Evolutionary conservation across 2,329 filamentous ascomycete species (phyloP).

Genomic region (Neodidymelliopsis sp.): DNA sequence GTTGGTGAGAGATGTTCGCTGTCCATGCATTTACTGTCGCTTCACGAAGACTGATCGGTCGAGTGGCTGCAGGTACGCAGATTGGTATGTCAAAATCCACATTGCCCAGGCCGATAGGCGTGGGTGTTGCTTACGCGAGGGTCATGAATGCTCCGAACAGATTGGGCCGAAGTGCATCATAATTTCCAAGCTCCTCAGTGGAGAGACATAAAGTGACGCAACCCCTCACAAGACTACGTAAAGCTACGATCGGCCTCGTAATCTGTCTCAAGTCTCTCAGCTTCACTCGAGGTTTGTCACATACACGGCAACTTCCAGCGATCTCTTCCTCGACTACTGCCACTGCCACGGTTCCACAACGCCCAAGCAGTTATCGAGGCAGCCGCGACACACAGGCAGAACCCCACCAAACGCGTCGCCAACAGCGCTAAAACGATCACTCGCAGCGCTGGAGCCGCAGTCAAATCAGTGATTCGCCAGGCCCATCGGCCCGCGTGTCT

Average conservation of each 20-base stretch:
- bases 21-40: not conserved
- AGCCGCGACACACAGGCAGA: slow-evolving; percentile 28
- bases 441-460: slow-evolving; percentile 30
- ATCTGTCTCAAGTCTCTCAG: too few species aligned
- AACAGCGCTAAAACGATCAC: slow-evolving; percentile 29
- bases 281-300: too few species aligned
- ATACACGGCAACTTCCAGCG: too few species aligned
- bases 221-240: slow-evolving; percentile 12
- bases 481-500: slow-evolving; percentile 27
- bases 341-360: slow-evolving; percentile 3
- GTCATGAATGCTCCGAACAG: not conserved
- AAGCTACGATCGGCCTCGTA: not conserved
- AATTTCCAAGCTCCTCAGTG: slow-evolving; percentile 2
- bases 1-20: slow-evolving; percentile 1
- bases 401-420: slow-evolving; percentile 30
- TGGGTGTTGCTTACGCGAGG: not conserved
- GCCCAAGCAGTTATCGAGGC: slow-evolving; percentile 4
- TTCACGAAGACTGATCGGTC: not conserved
- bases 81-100: slow-evolving; percentile 4
- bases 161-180: not conserved
- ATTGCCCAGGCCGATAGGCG: too few species aligned
- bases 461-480: slow-evolving; percentile 31
- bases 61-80: slow-evolving; percentile 16
- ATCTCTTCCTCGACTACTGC: too few species aligned
- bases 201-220: slow-evolving; percentile 13